Conservation (phyloP, 306 rosid genomes). For the Gastrolobium bilobum region DNA sequence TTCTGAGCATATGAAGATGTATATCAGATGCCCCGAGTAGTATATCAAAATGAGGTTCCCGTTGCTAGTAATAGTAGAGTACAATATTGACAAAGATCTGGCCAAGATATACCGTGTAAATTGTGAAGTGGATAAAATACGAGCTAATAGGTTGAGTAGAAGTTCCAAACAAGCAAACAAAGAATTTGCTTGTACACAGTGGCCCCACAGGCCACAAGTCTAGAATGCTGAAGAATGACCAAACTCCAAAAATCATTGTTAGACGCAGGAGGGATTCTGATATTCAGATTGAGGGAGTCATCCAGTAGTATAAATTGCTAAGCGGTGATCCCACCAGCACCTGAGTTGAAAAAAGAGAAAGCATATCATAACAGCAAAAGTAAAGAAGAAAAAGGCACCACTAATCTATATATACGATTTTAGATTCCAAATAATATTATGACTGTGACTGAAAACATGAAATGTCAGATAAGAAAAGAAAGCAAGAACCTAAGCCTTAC, state of each 20-base stretch:
- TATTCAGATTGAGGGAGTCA: conserved; percentile 30
- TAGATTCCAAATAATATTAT: conserved; percentile 6
- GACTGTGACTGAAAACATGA: background rate
- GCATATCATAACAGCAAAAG: conserved; percentile 20
- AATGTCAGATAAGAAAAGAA: conserved; percentile 5
- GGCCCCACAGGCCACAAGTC: conserved; percentile 17
- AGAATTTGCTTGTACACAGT: conserved; percentile 38
- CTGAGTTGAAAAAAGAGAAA: conserved; percentile 47
- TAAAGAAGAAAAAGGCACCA: conserved; percentile 20
- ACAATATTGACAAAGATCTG: conserved; percentile 39
- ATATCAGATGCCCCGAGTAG: conserved; percentile 31
- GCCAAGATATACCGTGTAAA: conserved; percentile 41
- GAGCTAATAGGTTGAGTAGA: conserved; percentile 32
- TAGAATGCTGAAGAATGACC: conserved; percentile 13
- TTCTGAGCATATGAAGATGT: conserved; percentile 13
- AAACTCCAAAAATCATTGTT: conserved; percentile 25
- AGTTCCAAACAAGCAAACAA: conserved; percentile 44
- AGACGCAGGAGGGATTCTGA: conserved; percentile 15
- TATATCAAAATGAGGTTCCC: conserved; percentile 28
- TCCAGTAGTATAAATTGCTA: conserved; percentile 24
- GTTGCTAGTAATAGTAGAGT: conserved; percentile 37
- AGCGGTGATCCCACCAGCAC: conserved; percentile 37
- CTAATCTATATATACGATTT: background rate
- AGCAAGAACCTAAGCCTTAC: conserved; percentile 32
- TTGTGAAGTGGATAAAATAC: conserved; percentile 18